These are phyloP conservation scores for Chloris gayana DNA, from an alignment of 176 grass and related monocot genomes.

Conservation along the genomic window DNA sequence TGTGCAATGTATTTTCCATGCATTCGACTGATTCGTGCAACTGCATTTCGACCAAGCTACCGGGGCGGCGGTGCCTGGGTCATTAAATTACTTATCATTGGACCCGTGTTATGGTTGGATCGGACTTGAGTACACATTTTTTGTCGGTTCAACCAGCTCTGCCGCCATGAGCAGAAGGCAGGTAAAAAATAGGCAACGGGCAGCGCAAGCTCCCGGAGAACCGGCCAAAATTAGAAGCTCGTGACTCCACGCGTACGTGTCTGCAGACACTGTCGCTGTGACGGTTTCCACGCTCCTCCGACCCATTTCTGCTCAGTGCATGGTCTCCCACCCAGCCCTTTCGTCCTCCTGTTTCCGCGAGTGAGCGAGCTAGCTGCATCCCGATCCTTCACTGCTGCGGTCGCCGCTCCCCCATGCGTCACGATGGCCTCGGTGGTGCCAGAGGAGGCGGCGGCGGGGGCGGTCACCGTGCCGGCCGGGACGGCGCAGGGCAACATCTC, in stretches of 20 bases:
- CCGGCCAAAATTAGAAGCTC: slow-evolving; percentile 31
- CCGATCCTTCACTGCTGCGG: neutral
- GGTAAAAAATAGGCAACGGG: slow-evolving; percentile 4
- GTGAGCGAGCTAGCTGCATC: neutral
- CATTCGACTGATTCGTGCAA: too few relatives aligned
- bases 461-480: slow-evolving; percentile 2
- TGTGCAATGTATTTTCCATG: too few relatives aligned
- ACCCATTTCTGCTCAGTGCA: slow-evolving; percentile 6
- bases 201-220: slow-evolving; percentile 18
- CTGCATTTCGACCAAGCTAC: too few relatives aligned
- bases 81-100: too few relatives aligned
- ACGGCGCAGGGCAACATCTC: neutral
- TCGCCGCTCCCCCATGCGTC: slow-evolving; percentile 27
- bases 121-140: too few relatives aligned
- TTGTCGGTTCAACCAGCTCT: too few relatives aligned
- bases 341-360: neutral
- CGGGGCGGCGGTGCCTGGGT: too few relatives aligned
- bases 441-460: neutral
- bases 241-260: neutral
- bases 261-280: neutral
- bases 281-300: neutral
- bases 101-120: too few relatives aligned
- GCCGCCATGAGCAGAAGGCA: neutral
- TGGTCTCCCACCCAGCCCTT: neutral
- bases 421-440: slow-evolving; percentile 13